Base-by-base conservation (phyloP, 164 flowering plant species). In the Saururus chinensis region DNA sequence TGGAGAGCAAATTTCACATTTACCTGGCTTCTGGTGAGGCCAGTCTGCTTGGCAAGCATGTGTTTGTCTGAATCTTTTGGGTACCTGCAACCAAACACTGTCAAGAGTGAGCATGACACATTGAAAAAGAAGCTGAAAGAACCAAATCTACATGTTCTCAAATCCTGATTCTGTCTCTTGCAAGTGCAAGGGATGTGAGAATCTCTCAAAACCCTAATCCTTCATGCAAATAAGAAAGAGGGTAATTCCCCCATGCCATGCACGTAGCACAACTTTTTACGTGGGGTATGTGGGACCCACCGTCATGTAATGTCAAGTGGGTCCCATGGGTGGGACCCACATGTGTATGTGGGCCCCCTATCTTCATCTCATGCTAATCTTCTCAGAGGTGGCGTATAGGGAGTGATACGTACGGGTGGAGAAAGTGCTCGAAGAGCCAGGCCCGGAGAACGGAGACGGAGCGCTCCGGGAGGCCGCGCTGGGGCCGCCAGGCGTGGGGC, bases 401-500 rank as follows among this genome's bases (percentile, higher is more conserved):
- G n/a, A n/a, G 52, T 49, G 56, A 9, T 57, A 60, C 89, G 69
- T 81, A 93, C 99, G 99, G 99, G 66, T 93, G 99, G 63, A 93
- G 84, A 60, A 93, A 93, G 82, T 93, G 97, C 57, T 93, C 99
- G 56, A 93, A 93, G 64, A 93, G 95, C 99, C 99, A 93, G 53
- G 99, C 97, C 1, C 99, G 96, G 57, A 93, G 97, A 64, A 90
- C 89, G 0, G 99, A 93, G 48, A 93, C 99, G 8, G 99, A 81
- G 71, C 92, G 66, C 65, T 93, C 99, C 4, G 99, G 99, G 67
- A 93, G 73, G 19, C 99, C 99, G 69, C 97, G 71, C 74, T 93
- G 99, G 51, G 99, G 99, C 76, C 99, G 81, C 99, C 99, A 93
- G 67, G 96, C 96, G 71, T 90, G 88, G 67, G 85, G 92, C 72